phyloP scores from a whole-genome alignment of 768 basidiomycete genomes.

The Amanita polypyramis region DNA sequence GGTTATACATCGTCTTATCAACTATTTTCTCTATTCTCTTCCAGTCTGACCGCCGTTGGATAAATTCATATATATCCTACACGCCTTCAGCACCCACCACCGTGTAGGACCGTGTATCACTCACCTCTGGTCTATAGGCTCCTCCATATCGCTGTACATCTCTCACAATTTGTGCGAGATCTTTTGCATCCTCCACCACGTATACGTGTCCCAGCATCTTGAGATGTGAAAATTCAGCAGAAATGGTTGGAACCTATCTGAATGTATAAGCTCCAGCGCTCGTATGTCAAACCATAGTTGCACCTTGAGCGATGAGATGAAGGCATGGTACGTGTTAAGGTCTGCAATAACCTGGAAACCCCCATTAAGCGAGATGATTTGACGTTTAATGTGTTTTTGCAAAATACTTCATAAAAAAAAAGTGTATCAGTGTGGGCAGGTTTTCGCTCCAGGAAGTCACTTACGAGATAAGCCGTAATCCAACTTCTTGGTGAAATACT shows the following conservation, averaged over 20 bases:
- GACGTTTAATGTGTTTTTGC: slow-evolving; percentile 93
- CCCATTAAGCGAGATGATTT: slow-evolving; percentile 90
- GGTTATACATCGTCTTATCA: slow-evolving; percentile 89
- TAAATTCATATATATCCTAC: slow-evolving; percentile 91
- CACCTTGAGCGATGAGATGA: slow-evolving; percentile 81
- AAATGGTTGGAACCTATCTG: slow-evolving; percentile 60
- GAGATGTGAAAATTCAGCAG: slow-evolving; percentile 83
- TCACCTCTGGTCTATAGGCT: slow-evolving; percentile 85
- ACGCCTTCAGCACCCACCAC: neutral
- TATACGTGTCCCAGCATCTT: slow-evolving; percentile 98
- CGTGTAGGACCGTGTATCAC: slow-evolving; percentile 5
- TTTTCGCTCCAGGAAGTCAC: slow-evolving; percentile 16
- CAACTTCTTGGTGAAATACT: slow-evolving; percentile 97
- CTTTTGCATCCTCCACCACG: slow-evolving; percentile 92
- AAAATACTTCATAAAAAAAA: slow-evolving; percentile 66
- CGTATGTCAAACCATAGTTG: slow-evolving; percentile 3
- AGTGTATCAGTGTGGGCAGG: too few relatives aligned
- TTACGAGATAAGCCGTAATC: slow-evolving; percentile 76
- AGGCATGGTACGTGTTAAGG: slow-evolving; percentile 85
- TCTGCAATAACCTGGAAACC: slow-evolving; percentile 97
- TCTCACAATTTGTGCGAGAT: slow-evolving; percentile 90
- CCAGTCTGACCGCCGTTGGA: slow-evolving; percentile 93
- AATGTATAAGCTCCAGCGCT: neutral
- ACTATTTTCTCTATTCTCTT: slow-evolving; percentile 97
- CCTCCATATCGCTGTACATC: slow-evolving; percentile 96